Evolutionary conservation across 176 grass and related monocot species (phyloP).

Genomic region (maize (Zea mays)): Zm-B73-REFERENCE-NAM-5.0 NC_050099.1:190576501-190577000

Average conservation of each 20-base stretch:
- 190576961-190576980: conserved; percentile 68
- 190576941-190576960: conserved; percentile 77
- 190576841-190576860: not conserved
- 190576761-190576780: conserved; percentile 63
- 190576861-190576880: not conserved
- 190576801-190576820: not conserved
- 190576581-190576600: too few species aligned
- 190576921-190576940: conserved; percentile 64
- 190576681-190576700: conserved; percentile 51
- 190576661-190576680: conserved; percentile 36
- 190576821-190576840: conserved; percentile 19
- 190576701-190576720: conserved; percentile 74
- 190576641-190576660: not conserved
- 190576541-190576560: conserved; percentile 39
- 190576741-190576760: conserved; percentile 67
- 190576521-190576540: conserved; percentile 65
- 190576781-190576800: conserved; percentile 36
- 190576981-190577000: conserved; percentile 33
- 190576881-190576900: conserved; percentile 68
- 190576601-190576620: too few species aligned
- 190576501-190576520: conserved; percentile 50
- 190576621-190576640: too few species aligned
- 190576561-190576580: too few species aligned
- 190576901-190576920: conserved; percentile 60
- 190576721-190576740: conserved; percentile 62